phyloP scores from a whole-genome alignment of 2,329 filamentous ascomycete genomes.

The Colletotrichum orchidophilum region DNA sequence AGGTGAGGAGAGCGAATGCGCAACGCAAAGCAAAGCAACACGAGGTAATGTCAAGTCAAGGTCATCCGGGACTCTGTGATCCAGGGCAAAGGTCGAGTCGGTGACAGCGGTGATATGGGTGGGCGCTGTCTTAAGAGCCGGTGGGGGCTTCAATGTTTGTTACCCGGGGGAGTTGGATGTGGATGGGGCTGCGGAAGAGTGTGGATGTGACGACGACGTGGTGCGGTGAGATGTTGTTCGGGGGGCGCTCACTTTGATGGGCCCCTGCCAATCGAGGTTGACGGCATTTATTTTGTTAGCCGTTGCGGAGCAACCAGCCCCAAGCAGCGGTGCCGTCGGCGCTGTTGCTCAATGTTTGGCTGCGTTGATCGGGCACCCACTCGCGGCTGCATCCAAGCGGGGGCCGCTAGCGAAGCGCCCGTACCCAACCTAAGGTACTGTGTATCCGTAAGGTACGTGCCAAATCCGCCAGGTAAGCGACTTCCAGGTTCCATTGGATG shows the following conservation, averaged over 20 bases:
- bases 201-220: constrained; percentile 3
- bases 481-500: neutral
- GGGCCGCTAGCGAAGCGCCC: constrained; percentile 13
- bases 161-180: neutral
- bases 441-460: too few species aligned
- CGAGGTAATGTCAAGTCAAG: constrained; percentile 26
- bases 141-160: constrained; percentile 11
- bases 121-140: neutral
- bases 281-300: constrained; percentile 17
- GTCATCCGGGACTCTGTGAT: constrained; percentile 30
- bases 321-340: neutral
- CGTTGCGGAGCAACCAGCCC: constrained; percentile 28
- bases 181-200: neutral
- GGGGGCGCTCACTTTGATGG: constrained; percentile 5
- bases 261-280: constrained; percentile 15
- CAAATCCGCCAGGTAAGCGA: neutral
- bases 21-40: constrained; percentile 1
- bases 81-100: constrained; percentile 45
- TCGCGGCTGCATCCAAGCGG: constrained; percentile 10
- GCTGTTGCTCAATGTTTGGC: constrained; percentile 8
- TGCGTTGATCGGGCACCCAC: constrained; percentile 28
- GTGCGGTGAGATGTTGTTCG: constrained; percentile 26
- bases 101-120: constrained; percentile 8
- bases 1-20: neutral
- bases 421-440: constrained; percentile 16